Evolutionary conservation across 805 yeast species (phyloP).

Genomic region (Ogataea paradorogensis): DNA sequence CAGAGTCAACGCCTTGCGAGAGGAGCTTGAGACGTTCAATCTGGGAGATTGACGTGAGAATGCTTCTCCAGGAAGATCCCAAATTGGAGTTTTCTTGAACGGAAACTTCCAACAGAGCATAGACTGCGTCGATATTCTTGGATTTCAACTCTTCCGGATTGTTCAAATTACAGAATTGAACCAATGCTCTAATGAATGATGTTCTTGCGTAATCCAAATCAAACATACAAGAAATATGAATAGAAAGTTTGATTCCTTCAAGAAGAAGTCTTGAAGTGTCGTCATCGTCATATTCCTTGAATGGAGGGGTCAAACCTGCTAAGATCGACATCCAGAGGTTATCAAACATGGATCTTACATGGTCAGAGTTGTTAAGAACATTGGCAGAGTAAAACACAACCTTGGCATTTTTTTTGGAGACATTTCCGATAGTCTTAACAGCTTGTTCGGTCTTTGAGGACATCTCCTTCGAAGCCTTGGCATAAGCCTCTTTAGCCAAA

Average conservation of each 20-base stretch:
- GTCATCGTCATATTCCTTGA: slow-evolving; percentile 79
- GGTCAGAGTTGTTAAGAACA: slow-evolving; percentile 67
- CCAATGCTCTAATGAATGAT: slow-evolving; percentile 85
- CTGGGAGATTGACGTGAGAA: slow-evolving; percentile 81
- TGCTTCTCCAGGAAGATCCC: slow-evolving; percentile 77
- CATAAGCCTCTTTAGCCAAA: slow-evolving; percentile 73
- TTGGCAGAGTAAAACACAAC: slow-evolving; percentile 68
- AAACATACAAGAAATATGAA: slow-evolving; percentile 79
- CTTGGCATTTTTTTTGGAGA: slow-evolving; percentile 42
- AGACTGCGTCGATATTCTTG: slow-evolving; percentile 80
- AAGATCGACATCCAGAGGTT: slow-evolving; percentile 95
- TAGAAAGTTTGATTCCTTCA: slow-evolving; percentile 82
- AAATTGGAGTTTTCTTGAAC: slow-evolving; percentile 74
- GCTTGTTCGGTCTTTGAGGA: slow-evolving; percentile 83
- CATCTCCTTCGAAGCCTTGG: slow-evolving; percentile 90
- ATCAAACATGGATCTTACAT: slow-evolving; percentile 90
- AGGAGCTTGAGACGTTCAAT: slow-evolving; percentile 86
- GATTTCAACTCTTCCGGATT: slow-evolving; percentile 72
- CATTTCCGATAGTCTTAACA: slow-evolving; percentile 61
- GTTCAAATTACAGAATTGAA: slow-evolving; percentile 79
- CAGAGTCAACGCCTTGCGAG: slow-evolving; percentile 83
- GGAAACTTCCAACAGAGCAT: slow-evolving; percentile 71
- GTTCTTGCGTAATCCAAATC: slow-evolving; percentile 81
- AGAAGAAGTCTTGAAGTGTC: slow-evolving; percentile 67
- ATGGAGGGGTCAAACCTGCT: slow-evolving; percentile 92